Base-by-base conservation (phyloP, 176 grass and related monocot species). In the Eremochloa ophiuroides region DNA sequence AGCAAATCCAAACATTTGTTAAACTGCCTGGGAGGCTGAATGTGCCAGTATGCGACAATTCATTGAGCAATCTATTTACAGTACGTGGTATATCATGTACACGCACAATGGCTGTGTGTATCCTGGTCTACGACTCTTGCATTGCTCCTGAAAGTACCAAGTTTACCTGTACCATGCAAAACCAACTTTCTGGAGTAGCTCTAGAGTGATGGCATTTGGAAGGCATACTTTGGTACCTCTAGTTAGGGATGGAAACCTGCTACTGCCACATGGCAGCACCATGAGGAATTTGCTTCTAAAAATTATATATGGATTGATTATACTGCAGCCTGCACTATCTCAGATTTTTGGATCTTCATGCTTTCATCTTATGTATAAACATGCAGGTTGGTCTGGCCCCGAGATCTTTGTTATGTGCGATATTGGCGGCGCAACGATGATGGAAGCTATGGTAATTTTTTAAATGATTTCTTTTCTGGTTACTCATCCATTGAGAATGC, bases 341-440 rank as follows among this genome's bases (percentile, higher is more conserved):
- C 64, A 72, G 16, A 55, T 51, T 85, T 58, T 82, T 46, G 18
- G 56, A 86, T 27, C 42, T 59, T 69, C 13, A 31, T 77, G 15
- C 78, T 62, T 51, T n/a, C 59, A 74, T 77, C 74, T 76, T 66
- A 74, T 83, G 64, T 83, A 70, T 83, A 70, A 72, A 71, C 78
- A 50, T 88, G 80, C 75, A 98, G 95, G 92, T 62, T 98, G 38
- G 86, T 95, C 37, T 98, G 95, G 95, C 95, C 95, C 28, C 92
- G 95, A 37, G 95, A 98, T 87, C 88, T 98, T 86, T 98, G 95
- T 75, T 98, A 98, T 66, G 84, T 98, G 73, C 90, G 95, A 72
- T 98, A 98, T 79, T 98, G 95, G 95, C 87, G 95, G 55, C 95
- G 92, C 55, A 98, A 95, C 16, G 92, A 98, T 84, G 95, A 98